Base-by-base conservation (phyloP, 202 grass and related monocot species). In the Sporobolus alterniflorus region DNA sequence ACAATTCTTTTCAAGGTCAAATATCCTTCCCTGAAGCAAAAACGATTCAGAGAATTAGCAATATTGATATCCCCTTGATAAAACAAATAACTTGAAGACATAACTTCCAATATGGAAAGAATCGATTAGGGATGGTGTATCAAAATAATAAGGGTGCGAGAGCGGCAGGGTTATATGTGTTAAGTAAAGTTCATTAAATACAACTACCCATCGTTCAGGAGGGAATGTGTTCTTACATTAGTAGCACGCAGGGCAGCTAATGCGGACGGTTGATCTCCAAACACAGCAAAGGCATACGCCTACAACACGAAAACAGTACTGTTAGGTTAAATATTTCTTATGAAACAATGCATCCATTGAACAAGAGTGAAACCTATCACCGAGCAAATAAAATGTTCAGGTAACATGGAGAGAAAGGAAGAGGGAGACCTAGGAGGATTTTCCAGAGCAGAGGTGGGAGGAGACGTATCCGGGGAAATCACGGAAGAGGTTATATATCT, bases 1-100 rank as follows among this genome's bases (percentile, higher is more conserved):
- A 71, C 79, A 92, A 25, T 98, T 92, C 78, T 84, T 96, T 73
- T 98, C 93, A 62, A 96, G 93, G 76, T 96, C 96, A 98, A 98
- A 96, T 61, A 80, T 47, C 80, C 92, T 88, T 79, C 96, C 96
- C 96, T 98, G 83, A 25, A 84, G 9, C 5, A 49, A 86, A 11
- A 41, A 59, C 18, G 14, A 17, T 32, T 63, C 22, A 82, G 31
- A 79, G 34, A 65, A 67, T 69, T 2, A 17, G 20, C 11, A 69
- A 28, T 5, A 75, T 4, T n/a, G 12, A 17, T 54, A 36, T 26
- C 42, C 61, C 71, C 28, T 74, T 66, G 5, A 63, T 49, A 32
- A 28, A 24, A 82, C 25, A 66, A 2, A 80, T 59, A 50, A 18
- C 20, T 68, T 48, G 61, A 1, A 9, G 51, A 16, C 43, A 60